Conservation (phyloP, 2,329 filamentous ascomycete genomes). For the Monosporascus sp. region DNA sequence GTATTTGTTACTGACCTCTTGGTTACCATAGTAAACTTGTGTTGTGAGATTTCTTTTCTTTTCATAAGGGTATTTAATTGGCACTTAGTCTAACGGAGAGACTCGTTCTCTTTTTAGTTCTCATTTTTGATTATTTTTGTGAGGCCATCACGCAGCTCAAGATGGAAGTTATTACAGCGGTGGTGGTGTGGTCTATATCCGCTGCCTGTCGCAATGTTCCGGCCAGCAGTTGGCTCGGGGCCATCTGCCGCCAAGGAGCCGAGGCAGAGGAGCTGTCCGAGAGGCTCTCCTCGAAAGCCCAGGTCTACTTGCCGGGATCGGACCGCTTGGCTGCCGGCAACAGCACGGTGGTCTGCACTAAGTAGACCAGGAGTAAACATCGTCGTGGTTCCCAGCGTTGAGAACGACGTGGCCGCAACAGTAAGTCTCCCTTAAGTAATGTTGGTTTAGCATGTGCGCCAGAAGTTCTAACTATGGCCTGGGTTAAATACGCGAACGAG, state of each 20-base stretch:
- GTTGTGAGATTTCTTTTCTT: no score
- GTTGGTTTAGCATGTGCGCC: no score
- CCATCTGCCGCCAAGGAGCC: slow-evolving; percentile 11
- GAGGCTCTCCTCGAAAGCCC: slow-evolving; percentile 31
- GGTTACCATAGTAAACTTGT: no score
- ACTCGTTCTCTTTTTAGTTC: no score
- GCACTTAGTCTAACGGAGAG: no score
- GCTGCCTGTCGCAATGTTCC: slow-evolving; percentile 14
- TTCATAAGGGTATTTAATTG: no score
- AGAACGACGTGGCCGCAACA: slow-evolving; percentile 44
- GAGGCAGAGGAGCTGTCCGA: slow-evolving; percentile 19
- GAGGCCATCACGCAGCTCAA: background rate
- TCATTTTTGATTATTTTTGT: no score
- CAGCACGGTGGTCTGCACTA: slow-evolving; percentile 41
- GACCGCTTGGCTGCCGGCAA: slow-evolving; percentile 31
- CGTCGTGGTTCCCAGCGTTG: slow-evolving; percentile 40
- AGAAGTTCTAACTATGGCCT: background rate
- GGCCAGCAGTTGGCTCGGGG: slow-evolving; percentile 3
- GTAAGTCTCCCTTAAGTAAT: slow-evolving; percentile 23
- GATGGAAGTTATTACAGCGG: slow-evolving; percentile 20
- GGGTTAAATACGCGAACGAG: slow-evolving; percentile 36
- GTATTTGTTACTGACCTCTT: no score
- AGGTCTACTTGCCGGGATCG: slow-evolving; percentile 37
- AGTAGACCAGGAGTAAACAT: slow-evolving; percentile 36
- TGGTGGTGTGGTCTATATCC: slow-evolving; percentile 19